phyloP scores from a whole-genome alignment of 345 rosid genomes.

The Euphorbia tirucalli region DNA sequence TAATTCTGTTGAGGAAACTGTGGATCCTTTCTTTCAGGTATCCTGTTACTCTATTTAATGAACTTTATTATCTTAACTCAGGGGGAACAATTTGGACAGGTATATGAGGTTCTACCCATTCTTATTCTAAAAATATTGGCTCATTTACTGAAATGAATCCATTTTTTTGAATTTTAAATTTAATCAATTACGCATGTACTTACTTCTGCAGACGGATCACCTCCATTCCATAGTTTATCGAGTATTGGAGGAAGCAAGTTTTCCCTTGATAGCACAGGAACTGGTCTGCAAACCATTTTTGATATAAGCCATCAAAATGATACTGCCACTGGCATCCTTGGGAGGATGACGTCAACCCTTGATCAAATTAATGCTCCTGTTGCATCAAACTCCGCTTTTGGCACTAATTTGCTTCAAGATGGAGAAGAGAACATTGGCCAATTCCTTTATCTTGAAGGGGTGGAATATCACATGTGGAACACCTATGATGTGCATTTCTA shows the following conservation, averaged over 20 bases:
- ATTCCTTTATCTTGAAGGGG: slow-evolving; percentile 87
- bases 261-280: slow-evolving; percentile 65
- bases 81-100: slow-evolving; percentile 97
- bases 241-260: slow-evolving; percentile 59
- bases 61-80: slow-evolving; percentile 87
- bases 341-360: slow-evolving; percentile 62
- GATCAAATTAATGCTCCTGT: slow-evolving; percentile 61
- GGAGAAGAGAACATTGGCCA: slow-evolving; percentile 97
- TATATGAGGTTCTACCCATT: slow-evolving; percentile 19
- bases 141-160: neutral
- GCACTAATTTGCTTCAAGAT: slow-evolving; percentile 76
- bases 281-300: slow-evolving; percentile 30
- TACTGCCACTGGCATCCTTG: slow-evolving; percentile 62
- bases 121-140: neutral
- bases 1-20: too few relatives aligned
- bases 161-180: neutral
- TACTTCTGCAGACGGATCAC: slow-evolving; percentile 61
- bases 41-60: slow-evolving; percentile 80
- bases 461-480: slow-evolving; percentile 93
- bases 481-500: slow-evolving; percentile 96
- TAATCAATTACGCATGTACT: neutral
- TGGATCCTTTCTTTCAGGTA: slow-evolving; percentile 47
- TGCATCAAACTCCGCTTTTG: slow-evolving; percentile 74
- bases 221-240: slow-evolving; percentile 66
- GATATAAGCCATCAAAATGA: slow-evolving; percentile 37